phyloP scores from a whole-genome alignment of 2,329 filamentous ascomycete genomes.

The Trichoderma oligosporum region DNA sequence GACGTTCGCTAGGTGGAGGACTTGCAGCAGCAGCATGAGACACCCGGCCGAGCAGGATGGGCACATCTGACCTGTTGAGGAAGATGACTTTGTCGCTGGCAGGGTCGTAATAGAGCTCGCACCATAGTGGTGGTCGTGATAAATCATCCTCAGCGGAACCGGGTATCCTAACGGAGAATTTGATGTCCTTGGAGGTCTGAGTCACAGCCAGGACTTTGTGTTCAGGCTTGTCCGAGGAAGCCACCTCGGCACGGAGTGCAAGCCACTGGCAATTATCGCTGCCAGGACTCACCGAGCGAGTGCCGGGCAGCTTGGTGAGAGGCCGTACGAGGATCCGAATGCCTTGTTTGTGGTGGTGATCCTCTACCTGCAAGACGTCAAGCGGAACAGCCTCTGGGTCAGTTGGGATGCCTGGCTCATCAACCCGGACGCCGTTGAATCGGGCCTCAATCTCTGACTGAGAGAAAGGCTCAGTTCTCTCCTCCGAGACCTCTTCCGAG shows the following conservation, averaged over 20 bases:
- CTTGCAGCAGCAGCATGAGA: conserved; percentile 40
- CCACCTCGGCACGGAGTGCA: conserved; percentile 51
- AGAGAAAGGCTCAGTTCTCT: conserved; percentile 57
- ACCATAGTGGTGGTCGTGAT: conserved; percentile 51
- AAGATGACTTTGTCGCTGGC: conserved; percentile 56
- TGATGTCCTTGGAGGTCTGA: conserved; percentile 58
- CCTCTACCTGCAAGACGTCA: conserved; percentile 50
- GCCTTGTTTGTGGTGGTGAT: conserved; percentile 51
- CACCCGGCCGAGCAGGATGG: conserved; percentile 47
- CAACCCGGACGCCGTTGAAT: conserved; percentile 44
- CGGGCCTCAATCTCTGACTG: conserved; percentile 53
- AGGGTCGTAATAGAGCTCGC: conserved; percentile 58
- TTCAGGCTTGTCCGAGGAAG: conserved; percentile 49
- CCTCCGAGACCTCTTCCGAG: conserved; percentile 41
- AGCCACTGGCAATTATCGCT: conserved; percentile 57
- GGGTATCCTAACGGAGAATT: conserved; percentile 56
- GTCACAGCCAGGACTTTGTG: conserved; percentile 58
- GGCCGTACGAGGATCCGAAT: conserved; percentile 57
- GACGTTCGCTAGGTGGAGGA: conserved; percentile 39
- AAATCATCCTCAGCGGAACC: conserved; percentile 43
- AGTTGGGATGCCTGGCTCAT: conserved; percentile 38
- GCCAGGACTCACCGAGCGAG: conserved; percentile 54
- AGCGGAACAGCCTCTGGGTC: conserved; percentile 48
- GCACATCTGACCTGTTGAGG: conserved; percentile 52
- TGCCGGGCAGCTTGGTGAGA: conserved; percentile 47